These are phyloP conservation scores for Triangularia setosa DNA, from an alignment of 2,329 filamentous ascomycete genomes.

Conservation along the genomic window DNA sequence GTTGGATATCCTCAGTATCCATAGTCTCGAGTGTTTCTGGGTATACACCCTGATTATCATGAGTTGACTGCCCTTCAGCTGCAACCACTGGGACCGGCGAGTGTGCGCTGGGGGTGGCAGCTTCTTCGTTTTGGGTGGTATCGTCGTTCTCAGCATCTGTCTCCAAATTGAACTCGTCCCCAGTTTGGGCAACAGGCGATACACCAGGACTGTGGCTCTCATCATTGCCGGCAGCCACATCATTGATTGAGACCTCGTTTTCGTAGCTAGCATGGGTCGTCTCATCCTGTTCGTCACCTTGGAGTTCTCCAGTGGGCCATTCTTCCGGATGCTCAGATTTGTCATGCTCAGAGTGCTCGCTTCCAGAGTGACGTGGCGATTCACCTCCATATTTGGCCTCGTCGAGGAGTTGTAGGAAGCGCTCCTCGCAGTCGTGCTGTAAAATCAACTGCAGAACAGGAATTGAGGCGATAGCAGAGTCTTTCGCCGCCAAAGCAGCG, in stretches of 20 bases:
- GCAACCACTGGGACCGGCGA: neutral
- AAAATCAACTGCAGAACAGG: conserved; percentile 23
- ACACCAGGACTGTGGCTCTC: neutral
- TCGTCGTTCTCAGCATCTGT: neutral
- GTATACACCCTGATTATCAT: neutral
- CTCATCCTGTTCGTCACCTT: conserved; percentile 7
- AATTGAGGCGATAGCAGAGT: conserved; percentile 7
- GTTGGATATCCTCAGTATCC: neutral
- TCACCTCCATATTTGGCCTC: conserved; percentile 16
- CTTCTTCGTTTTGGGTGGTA: neutral
- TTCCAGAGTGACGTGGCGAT: conserved; percentile 10
- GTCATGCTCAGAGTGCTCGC: conserved; percentile 12
- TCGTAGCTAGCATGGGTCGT: conserved; percentile 2
- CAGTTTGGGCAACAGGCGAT: neutral
- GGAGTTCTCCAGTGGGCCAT: neutral
- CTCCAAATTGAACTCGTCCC: neutral
- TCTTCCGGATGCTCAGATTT: conserved; percentile 13
- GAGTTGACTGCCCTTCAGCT: neutral
- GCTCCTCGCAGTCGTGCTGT: conserved; percentile 24
- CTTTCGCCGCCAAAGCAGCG: conserved; percentile 16
- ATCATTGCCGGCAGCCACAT: neutral
- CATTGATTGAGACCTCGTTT: conserved; percentile 1
- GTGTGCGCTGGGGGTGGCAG: neutral
- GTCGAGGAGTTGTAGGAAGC: conserved; percentile 23
- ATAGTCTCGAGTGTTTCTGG: neutral